Conservation (phyloP, 352 stramenopile species). For the Thalassiosira mediterranea region DNA sequence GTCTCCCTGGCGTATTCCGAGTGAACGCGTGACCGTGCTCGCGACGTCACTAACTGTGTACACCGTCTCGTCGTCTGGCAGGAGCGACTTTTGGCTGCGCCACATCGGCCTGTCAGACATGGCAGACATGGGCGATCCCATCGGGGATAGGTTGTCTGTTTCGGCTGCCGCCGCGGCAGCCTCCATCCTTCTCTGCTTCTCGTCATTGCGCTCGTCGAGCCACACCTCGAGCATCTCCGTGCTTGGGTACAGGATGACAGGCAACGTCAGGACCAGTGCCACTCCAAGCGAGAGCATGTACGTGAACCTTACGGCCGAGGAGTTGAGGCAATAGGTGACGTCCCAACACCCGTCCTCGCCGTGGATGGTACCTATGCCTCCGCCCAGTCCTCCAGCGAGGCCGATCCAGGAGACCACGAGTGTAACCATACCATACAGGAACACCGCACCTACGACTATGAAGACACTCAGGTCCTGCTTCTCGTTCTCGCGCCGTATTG, state of each 20-base stretch:
- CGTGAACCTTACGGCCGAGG: conserved; percentile 35
- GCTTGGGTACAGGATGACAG: conserved; percentile 60
- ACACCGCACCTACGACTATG: conserved; percentile 47
- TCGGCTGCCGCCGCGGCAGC: not conserved
- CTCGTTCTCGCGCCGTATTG: conserved; percentile 6
- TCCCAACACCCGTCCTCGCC: conserved; percentile 48
- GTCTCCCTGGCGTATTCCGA: conserved; percentile 1
- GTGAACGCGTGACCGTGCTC: too few species aligned
- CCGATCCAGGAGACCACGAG: conserved; percentile 53
- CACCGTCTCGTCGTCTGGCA: conserved; percentile 44
- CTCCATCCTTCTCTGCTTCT: conserved; percentile 34
- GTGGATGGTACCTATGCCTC: conserved; percentile 54
- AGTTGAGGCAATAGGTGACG: conserved; percentile 59
- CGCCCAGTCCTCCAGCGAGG: conserved; percentile 51
- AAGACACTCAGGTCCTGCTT: conserved; percentile 29
- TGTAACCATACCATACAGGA: conserved; percentile 57
- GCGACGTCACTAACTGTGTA: conserved; percentile 1
- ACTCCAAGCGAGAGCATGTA: conserved; percentile 56
- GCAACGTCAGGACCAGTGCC: conserved; percentile 56
- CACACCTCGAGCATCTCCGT: conserved; percentile 62
- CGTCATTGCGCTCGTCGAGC: conserved; percentile 54
- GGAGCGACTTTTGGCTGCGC: conserved; percentile 24
- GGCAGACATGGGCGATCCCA: too few species aligned
- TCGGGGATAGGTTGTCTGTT: not conserved
- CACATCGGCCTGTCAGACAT: conserved; percentile 6